Percentiles rank a stretch among this genome's conserved stretches.
phyloP scores from a whole-genome alignment of 164 flowering plant species.

The Macadamia tetraphylla region DNA sequence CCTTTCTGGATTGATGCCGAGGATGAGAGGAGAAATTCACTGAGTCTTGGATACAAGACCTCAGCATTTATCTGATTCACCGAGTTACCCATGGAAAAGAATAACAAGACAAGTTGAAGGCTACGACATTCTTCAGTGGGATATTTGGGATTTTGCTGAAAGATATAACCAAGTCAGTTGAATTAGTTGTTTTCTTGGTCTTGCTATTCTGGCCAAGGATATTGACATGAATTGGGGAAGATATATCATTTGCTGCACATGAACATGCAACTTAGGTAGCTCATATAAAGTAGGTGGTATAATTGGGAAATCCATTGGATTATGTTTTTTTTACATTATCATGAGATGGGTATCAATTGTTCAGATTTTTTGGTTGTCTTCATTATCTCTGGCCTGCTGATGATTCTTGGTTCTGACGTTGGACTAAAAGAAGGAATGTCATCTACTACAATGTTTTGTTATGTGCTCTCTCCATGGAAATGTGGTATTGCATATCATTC shows the following conservation, averaged over 20 bases:
- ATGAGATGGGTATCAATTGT: neutral
- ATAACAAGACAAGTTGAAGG: neutral
- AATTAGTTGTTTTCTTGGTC: neutral
- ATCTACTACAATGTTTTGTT: neutral
- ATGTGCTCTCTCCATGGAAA: neutral
- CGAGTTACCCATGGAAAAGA: neutral
- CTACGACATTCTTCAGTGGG: neutral
- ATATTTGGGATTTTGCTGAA: neutral
- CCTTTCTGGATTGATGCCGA: neutral
- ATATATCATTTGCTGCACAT: neutral
- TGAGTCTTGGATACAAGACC: neutral
- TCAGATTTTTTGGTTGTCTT: neutral
- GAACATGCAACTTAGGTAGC: neutral
- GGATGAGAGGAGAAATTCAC: neutral
- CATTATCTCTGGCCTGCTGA: too few relatives aligned
- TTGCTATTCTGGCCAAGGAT: conserved; percentile 2
- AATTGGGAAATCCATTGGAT: conserved; percentile 4
- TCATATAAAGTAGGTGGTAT: conserved; percentile 1
- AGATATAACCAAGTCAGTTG: neutral
- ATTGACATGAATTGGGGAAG: conserved; percentile 1
- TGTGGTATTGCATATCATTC: neutral
- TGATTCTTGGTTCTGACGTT: neutral
- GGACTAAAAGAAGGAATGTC: neutral
- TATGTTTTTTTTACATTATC: neutral
- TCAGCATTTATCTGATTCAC: neutral